Evolutionary conservation across 1,284 basidiomycete species (phyloP), one percentile per base, ranked within the genome.

Genomic region (Ustilago nuda): DNA sequence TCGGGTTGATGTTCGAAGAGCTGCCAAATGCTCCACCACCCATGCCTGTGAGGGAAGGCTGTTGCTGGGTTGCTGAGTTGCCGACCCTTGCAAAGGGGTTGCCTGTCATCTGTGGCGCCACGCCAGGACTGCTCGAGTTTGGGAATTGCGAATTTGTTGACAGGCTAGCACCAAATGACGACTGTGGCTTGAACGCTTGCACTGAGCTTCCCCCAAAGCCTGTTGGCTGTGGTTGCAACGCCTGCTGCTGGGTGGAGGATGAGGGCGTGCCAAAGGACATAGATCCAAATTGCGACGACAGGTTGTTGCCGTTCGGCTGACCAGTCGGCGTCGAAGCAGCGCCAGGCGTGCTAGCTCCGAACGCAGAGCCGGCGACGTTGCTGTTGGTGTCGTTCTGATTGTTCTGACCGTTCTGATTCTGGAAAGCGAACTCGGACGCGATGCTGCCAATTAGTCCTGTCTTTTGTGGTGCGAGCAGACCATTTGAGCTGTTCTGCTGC

Each of bases 371-470:
- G 36, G 57, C 23, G n/a, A 50, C 30, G 15, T 23, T 50, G 23
- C 43, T 41, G 30, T 17, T 53, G 41, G 13, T 64, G 36, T 37
- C 36, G 62, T 27, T 46, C 19, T 62, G 37, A 41, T 53, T 56
- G 46, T 53, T 56, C 39, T 43, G 39, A 43, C 13, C 39, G 45
- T 54, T 48, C 17, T 66, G 58, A 27, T 72, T 74, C 37, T 48
- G 63, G 19, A 78, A 69, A 9, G 85, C 75, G 56, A 87, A 86
- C 53, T 87, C 86, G 8, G 82, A 84, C 2, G 87, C 87, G 41
- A 87, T 60, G 51, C 76, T 86, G 37, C 85, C 85, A 39, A 87
- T 82, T 23, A 87, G 41, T 1, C 85, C 85, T 0, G 84, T 86
- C 67, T 82, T 76, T 43, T 84, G 82, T 4, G 83, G 80, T 4